phyloP scores from a whole-genome alignment of 169 alveolate genomes.

The Cryptosporidium parvum region DNA sequence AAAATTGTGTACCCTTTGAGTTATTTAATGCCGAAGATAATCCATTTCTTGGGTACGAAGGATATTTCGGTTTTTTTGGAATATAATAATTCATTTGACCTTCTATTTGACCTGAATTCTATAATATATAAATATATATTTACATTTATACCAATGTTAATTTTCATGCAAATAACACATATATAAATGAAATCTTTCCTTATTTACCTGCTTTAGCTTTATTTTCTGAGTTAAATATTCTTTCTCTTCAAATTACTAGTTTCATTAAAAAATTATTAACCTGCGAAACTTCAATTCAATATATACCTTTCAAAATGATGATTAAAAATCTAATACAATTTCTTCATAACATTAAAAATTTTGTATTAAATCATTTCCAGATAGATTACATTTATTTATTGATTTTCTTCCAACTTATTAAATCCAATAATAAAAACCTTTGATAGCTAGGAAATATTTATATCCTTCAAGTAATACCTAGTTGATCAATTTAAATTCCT shows the following conservation, averaged over 20 bases:
- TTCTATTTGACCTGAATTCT: background rate
- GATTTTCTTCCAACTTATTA: background rate
- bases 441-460: background rate
- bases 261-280: background rate
- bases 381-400: no score
- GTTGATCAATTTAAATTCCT: background rate
- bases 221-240: background rate
- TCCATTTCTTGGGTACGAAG: conserved; percentile 5
- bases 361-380: background rate
- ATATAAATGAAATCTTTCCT: background rate
- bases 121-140: background rate
- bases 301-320: conserved; percentile 6
- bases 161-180: background rate
- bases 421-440: background rate
- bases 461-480: background rate
- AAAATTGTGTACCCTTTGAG: background rate
- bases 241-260: background rate
- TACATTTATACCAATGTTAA: background rate
- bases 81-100: conserved; percentile 13
- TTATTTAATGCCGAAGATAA: background rate
- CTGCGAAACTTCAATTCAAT: background rate
- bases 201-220: conserved; percentile 12
- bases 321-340: background rate
- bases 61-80: conserved; percentile 15
- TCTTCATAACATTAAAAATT: background rate